A percentile compares a stretch with the other conserved stretches of the same genome.
Conservation (phyloP, 306 rosid species). For the Pterocarpus macrocarpus region DNA sequence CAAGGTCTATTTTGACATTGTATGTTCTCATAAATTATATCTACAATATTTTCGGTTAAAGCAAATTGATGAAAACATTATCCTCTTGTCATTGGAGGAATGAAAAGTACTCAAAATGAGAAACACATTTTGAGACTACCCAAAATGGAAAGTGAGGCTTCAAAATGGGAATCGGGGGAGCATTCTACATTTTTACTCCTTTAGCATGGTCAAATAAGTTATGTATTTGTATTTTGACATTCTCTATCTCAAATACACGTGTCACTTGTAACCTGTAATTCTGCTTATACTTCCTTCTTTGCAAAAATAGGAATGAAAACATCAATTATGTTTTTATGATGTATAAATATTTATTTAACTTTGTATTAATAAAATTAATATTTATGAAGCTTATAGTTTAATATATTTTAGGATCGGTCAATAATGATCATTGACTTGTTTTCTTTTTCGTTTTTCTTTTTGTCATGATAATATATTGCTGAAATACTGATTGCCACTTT, state of each 20-base stretch:
- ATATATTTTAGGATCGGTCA: too few relatives aligned
- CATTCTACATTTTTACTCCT: too few relatives aligned
- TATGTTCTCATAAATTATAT: neutral
- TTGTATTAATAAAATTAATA: too few relatives aligned
- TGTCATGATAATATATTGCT: too few relatives aligned
- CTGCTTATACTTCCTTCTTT: neutral
- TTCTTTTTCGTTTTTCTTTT: neutral
- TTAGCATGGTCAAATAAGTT: neutral
- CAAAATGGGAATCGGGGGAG: neutral
- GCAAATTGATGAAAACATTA: neutral
- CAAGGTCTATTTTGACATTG: conserved; percentile 1
- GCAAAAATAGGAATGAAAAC: neutral
- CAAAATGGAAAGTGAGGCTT: neutral
- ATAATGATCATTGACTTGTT: too few relatives aligned
- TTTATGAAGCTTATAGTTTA: too few relatives aligned
- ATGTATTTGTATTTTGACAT: neutral
- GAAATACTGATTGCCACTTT: too few relatives aligned
- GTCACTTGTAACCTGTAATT: neutral
- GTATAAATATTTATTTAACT: too few relatives aligned
- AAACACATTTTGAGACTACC: neutral
- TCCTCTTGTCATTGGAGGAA: neutral
- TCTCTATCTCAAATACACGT: neutral
- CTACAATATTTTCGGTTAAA: neutral
- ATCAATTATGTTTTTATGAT: too few relatives aligned
- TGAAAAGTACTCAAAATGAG: neutral